These are phyloP conservation scores for Rosa hybrid DNA, from an alignment of 331 rosid genomes.

Conservation along the genomic window DNA sequence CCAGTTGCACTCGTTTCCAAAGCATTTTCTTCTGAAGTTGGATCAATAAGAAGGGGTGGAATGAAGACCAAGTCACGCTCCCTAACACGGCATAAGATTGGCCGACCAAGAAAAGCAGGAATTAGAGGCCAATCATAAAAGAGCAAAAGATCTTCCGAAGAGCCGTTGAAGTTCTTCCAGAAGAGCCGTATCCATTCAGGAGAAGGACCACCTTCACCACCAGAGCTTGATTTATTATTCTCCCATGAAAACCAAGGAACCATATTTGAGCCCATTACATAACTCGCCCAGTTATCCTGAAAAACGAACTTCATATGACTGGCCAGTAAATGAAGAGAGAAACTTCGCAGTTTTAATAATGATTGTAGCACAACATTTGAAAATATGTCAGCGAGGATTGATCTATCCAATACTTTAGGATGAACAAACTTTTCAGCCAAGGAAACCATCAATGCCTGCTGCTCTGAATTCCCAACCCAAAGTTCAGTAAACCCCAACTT, in stretches of 20 bases:
- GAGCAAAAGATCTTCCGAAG: constrained; percentile 60
- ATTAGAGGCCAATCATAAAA: constrained; percentile 94
- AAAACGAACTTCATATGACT: constrained; percentile 75
- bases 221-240: constrained; percentile 58
- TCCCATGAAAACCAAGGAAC: constrained; percentile 99
- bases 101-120: constrained; percentile 97
- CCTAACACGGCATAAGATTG: constrained; percentile 86
- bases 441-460: constrained; percentile 76
- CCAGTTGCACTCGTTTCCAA: constrained; percentile 48
- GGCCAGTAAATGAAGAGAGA: constrained; percentile 73
- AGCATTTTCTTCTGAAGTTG: constrained; percentile 29
- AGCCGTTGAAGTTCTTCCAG: constrained; percentile 67
- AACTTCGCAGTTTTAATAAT: constrained; percentile 65
- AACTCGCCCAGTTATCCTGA: constrained; percentile 82
- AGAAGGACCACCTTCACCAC: constrained; percentile 84
- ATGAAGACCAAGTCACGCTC: constrained; percentile 77
- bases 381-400: constrained; percentile 62
- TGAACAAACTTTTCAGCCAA: constrained; percentile 83
- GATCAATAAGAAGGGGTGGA: constrained; percentile 63
- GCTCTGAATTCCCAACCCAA: constrained; percentile 88
- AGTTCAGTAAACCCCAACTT: constrained; percentile 79
- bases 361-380: constrained; percentile 51
- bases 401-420: constrained; percentile 67
- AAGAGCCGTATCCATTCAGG: constrained; percentile 87
- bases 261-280: constrained; percentile 77